Evolutionary conservation across 2,329 filamentous ascomycete species (phyloP), one percentile per base, ranked within the genome.

Genomic region (Fusarium dimerum): DNA sequence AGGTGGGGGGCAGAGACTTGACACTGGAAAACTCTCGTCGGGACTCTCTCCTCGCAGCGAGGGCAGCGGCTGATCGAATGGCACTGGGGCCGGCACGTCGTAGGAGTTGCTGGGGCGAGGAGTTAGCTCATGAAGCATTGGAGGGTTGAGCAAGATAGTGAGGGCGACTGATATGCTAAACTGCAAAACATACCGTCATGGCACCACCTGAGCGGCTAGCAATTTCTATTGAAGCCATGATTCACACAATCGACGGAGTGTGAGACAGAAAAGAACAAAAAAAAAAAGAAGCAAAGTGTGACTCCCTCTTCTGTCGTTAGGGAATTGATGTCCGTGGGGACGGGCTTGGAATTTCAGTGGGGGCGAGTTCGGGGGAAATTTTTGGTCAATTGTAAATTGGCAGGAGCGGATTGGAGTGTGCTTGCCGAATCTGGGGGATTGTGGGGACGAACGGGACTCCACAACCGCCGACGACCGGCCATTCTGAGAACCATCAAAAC

Each of bases 1-100:
- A 97, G 29, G 90, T 90, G 43, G 91, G 89, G 16, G 81, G 77
- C 40, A 82, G 75, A 12, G 73, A 67, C 49, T 71, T 68, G 53
- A 68, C 70, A 45, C 70, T 73, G 43, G 76, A 78, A 55, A 76
- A 74, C 46, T 59, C 57, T 45, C 71, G 66, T 18, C 65, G 75
- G 51, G 74, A 71, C 44, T 60, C 55, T 44, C 71, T 68, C 7
- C 63, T 59, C 42, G 71, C 62, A 55, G 70, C 60, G 46, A 64
- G 40, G 50, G 55, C 48, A 16, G 56, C 51, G 40, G 59, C 56
- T 38, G 62, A 57, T 52, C 61, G 60, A 57, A 67, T 62, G 61
- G 59, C 63, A 58, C 58, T 69, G 53, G 62, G 71, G 59, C 68
- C 64, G 55, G 66, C 58, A 59, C 67, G 67, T 59, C 70, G 68